phyloP scores from a whole-genome alignment of 1,284 basidiomycete species.

The Tilletia walkeri region DNA sequence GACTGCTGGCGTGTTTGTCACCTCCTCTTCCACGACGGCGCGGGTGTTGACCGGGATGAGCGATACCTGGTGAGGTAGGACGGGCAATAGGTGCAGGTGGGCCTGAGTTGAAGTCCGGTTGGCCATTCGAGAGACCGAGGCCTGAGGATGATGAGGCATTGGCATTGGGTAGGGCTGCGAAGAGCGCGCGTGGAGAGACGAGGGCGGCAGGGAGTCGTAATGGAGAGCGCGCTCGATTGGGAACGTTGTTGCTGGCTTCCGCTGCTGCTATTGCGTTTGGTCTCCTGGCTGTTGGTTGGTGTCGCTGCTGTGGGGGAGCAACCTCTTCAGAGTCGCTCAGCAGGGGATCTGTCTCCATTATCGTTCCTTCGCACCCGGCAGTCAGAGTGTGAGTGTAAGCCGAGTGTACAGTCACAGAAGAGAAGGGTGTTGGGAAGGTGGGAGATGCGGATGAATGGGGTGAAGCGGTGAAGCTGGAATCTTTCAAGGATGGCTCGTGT shows the following conservation, averaged over 20 bases:
- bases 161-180: neutral
- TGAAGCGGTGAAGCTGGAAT: too few relatives aligned
- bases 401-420: too few relatives aligned
- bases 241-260: neutral
- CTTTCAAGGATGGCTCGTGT: too few relatives aligned
- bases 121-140: too few relatives aligned
- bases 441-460: too few relatives aligned
- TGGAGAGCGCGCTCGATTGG: conserved; percentile 1
- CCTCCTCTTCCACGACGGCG: neutral
- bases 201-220: conserved; percentile 4
- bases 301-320: neutral
- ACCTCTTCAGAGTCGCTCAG: conserved; percentile 1
- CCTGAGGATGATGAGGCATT: neutral
- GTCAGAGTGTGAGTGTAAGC: too few relatives aligned
- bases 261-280: neutral
- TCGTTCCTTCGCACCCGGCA: too few relatives aligned
- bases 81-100: conserved; percentile 3
- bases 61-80: conserved; percentile 2
- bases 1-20: conserved; percentile 3
- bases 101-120: neutral
- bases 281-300: neutral
- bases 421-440: too few relatives aligned
- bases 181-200: conserved; percentile 13
- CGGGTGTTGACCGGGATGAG: conserved; percentile 4
- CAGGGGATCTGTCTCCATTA: neutral